Base-by-base conservation (phyloP, 2,329 filamentous ascomycete species). In the Aspergillus sp. region DNA sequence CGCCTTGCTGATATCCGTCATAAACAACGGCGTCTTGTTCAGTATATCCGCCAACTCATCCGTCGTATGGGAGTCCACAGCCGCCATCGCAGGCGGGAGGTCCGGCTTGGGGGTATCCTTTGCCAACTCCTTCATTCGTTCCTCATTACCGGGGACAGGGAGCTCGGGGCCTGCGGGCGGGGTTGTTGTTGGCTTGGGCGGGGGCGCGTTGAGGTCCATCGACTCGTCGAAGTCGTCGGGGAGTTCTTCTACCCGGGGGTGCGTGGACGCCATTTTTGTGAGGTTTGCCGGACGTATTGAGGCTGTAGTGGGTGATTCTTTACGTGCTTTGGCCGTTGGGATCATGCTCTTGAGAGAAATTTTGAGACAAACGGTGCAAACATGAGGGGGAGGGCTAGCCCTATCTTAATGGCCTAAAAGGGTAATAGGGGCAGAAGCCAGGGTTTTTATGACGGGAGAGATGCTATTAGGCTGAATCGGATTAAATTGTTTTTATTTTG, bases 1-100 rank as follows among this genome's bases (percentile, higher is more conserved):
- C 12, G 82, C 82, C 58, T 84, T 82, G 58, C 84, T 90, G 35
- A 97, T 82, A 65, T 90, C 88, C 31, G 92, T 98, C 95, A 99
- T 99, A 81, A 99, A 99, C 39, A 99, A 83, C 6, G 95, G 95
- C 48, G 84, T 82, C 63, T 86, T 85, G 69, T 89, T 89, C 76
- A 90, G 80, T 66, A 88, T 84, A 47, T 80, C 77, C 41, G 87
- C 68, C 37, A 90, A 76, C 63, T 90, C 84, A 48, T 87, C 84
- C 1, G 79, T 79, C 4, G 81, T 80, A 68, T 85, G 80, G 55
- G 81, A 79, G 59, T 80, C 81, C 45, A 84, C 76, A 2, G 81
- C 81, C 17, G 82, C 83, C 78, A 87, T 84, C 4, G 76, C 77
- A 1, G 85, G 85, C 5, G 87, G 85, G 60, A 87, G 75, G 12